Conservation (phyloP, 2,329 filamentous ascomycete genomes). For the Beauveria caledonica region DNA sequence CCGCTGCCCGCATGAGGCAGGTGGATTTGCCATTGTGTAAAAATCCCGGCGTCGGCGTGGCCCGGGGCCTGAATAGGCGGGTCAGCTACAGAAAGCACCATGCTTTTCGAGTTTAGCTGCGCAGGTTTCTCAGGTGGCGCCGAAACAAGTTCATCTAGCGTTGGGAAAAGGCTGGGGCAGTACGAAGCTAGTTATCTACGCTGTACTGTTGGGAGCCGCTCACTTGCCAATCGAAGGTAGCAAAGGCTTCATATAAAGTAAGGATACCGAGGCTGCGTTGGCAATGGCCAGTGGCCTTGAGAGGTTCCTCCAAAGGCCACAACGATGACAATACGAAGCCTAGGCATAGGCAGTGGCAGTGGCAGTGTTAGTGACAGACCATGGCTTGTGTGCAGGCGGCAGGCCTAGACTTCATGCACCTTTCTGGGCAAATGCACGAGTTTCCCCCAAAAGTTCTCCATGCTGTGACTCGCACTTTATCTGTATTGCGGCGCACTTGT, state of each 20-base stretch:
- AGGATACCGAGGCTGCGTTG: too few species aligned
- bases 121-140: not conserved
- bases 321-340: not conserved
- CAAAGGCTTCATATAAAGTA: too few species aligned
- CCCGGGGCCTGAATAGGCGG: conserved; percentile 11
- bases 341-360: not conserved
- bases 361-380: not conserved
- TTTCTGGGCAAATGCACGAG: not conserved
- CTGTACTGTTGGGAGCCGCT: not conserved
- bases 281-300: not conserved
- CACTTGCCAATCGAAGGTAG: too few species aligned
- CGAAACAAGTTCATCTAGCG: not conserved
- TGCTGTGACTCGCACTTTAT: not conserved
- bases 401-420: not conserved
- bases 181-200: not conserved
- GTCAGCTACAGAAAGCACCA: conserved; percentile 12
- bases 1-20: conserved; percentile 22
- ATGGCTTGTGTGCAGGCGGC: not conserved
- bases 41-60: conserved; percentile 1
- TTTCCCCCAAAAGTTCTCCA: not conserved
- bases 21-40: conserved; percentile 10
- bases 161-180: not conserved
- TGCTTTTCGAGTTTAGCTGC: conserved; percentile 6
- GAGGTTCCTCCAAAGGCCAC: too few species aligned
- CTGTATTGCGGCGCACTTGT: not conserved